phyloP scores from a whole-genome alignment of 805 yeast species.

The Hanseniaspora occidentalis region DNA sequence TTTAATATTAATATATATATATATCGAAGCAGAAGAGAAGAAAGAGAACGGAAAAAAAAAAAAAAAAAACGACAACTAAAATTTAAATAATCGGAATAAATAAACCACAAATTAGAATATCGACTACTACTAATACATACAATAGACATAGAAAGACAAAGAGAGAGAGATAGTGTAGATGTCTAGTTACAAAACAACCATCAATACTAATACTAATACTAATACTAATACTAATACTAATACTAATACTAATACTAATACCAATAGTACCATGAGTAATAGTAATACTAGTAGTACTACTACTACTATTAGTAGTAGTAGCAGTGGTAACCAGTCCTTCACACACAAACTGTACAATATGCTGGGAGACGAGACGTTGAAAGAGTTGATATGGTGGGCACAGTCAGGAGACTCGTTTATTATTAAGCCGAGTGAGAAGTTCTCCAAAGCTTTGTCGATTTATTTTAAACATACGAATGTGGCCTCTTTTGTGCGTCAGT shows the following conservation, averaged over 20 bases:
- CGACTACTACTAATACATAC: not conserved
- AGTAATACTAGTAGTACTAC: not conserved
- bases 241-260: not conserved
- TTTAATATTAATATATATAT: no score
- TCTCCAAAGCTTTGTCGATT: constrained; percentile 52
- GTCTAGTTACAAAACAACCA: not conserved
- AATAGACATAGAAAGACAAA: not conserved
- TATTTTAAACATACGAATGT: constrained; percentile 75
- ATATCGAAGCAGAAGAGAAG: no score
- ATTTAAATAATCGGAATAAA: no score
- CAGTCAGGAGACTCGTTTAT: constrained; percentile 59
- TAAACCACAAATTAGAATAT: no score
- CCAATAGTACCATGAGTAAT: no score
- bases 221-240: no score
- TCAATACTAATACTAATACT: not conserved
- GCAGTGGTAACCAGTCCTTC: constrained; percentile 50
- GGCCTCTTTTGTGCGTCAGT: constrained; percentile 66
- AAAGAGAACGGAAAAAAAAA: no score
- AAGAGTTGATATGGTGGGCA: constrained; percentile 77
- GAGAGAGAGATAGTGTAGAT: not conserved
- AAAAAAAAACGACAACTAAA: no score
- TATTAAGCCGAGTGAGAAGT: constrained; percentile 77
- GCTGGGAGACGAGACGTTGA: constrained; percentile 65
- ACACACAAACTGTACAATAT: constrained; percentile 84
- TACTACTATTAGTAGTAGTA: constrained; percentile 9